Percentiles rank a stretch among this genome's conserved stretches.
phyloP scores from a whole-genome alignment of 163 green algal species.

The Coccomyxa subellipsoidea region DNA sequence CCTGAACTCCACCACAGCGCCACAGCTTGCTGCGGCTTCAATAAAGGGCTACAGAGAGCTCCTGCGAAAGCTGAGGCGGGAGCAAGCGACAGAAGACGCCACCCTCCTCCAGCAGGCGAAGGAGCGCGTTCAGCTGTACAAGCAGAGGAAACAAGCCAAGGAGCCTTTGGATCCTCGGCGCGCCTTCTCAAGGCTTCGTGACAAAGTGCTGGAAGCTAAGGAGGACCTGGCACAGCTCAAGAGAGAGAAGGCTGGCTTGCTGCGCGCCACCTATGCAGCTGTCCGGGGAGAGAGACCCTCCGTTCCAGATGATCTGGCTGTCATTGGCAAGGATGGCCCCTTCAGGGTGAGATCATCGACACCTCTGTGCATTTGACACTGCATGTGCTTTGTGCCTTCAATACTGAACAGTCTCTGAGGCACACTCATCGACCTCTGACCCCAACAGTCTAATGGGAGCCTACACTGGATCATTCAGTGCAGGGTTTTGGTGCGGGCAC shows the following conservation, averaged over 20 bases:
- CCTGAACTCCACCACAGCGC: background rate
- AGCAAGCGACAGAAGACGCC: background rate
- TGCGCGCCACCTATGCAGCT: slow-evolving; percentile 16
- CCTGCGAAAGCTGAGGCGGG: slow-evolving; percentile 11
- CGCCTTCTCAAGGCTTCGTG: background rate
- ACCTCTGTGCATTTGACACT: background rate
- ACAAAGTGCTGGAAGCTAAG: slow-evolving; percentile 9
- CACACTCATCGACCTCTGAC: too few relatives aligned
- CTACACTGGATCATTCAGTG: background rate
- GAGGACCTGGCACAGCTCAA: slow-evolving; percentile 26
- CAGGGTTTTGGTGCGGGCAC: background rate
- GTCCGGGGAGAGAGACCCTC: background rate
- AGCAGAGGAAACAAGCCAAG: background rate
- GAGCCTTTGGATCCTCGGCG: slow-evolving; percentile 20
- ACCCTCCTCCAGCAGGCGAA: slow-evolving; percentile 33
- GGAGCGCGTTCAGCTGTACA: slow-evolving; percentile 24
- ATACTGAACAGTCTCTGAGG: too few relatives aligned
- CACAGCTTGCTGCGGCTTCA: background rate
- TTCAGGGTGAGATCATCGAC: slow-evolving; percentile 8
- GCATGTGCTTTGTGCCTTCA: too few relatives aligned
- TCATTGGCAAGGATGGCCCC: slow-evolving; percentile 13
- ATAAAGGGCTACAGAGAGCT: slow-evolving; percentile 32
- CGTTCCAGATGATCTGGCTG: background rate
- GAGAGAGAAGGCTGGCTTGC: slow-evolving; percentile 19
- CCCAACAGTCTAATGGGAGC: too few relatives aligned